Evolutionary conservation across 192 early-diverging fungal species (phyloP), one percentile per base, ranked within the genome.

Genomic region (Ramicandelaber brevisporus): DNA sequence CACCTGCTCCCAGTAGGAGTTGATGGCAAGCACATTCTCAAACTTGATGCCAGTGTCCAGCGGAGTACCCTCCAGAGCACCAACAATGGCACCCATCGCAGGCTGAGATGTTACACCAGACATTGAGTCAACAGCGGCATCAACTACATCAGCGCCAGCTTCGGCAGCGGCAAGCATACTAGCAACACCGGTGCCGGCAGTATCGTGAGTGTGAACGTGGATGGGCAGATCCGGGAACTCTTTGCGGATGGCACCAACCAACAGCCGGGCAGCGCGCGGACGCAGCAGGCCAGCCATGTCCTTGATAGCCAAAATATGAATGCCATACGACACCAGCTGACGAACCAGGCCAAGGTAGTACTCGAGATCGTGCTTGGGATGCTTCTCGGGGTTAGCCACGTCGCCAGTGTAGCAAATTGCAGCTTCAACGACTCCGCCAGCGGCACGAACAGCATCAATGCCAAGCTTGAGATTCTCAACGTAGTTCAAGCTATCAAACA

Each of bases 261-360:
- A 51, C 21, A 89, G 38, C 20, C 49, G 78, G 15, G 89, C 84
- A 3, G 83, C 86, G 12, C 68, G 59, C 6, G 89, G 89, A 61
- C 90, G 88, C 34, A 95, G 64, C 21, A 90, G 57, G 21, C 89
- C 89, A 31, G 89, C 89, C 89, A 96, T 96, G 46, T 96, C 89
- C 55, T 85, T 84, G 43, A 84, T 77, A 17, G 64, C 78, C 18
- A 96, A 45, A 35, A 96, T 74, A 42, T 96, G 84, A 43, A 92
- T 90, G 30, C 82, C 85, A 31, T 75, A 66, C 21, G 70, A 46
- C 3, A 96, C 86, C 2, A 96, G 62, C 48, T 84, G 57, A 36
- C 79, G 73, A 15, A 78, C 76, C 34, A 96, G 58, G 30, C 89
- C 70, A 20, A 96, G 46, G 49, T 88, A 96, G 65, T 96, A 96